Conservation (phyloP, 345 rosid species). For the Camelina sativa region DNA sequence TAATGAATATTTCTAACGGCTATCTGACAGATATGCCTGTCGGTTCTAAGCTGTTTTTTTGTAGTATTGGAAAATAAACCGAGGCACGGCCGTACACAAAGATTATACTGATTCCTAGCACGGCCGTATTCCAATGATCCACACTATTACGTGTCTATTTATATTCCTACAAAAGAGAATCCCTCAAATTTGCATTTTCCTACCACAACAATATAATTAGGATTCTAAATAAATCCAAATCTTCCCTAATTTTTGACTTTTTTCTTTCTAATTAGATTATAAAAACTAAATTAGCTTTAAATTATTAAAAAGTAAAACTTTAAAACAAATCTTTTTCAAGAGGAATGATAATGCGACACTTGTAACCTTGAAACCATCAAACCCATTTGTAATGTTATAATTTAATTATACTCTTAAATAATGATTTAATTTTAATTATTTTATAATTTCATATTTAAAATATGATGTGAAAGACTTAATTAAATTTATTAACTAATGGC, state of each 20-base stretch:
- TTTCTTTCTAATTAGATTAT: not conserved
- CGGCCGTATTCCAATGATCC: not conserved
- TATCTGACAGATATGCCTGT: no score
- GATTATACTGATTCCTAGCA: not conserved
- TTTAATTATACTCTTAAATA: not conserved
- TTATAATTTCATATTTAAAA: not conserved
- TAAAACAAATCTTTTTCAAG: not conserved
- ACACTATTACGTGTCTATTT: not conserved
- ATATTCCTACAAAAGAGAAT: not conserved
- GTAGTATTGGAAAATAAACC: not conserved
- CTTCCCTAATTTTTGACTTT: not conserved
- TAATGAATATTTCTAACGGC: no score
- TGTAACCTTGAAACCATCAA: not conserved
- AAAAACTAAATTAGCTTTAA: not conserved
- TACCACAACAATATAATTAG: not conserved
- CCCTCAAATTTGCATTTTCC: not conserved
- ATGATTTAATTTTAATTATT: not conserved
- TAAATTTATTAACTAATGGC: not conserved
- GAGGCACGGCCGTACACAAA: not conserved
- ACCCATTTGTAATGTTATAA: not conserved
- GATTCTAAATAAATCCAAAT: not conserved
- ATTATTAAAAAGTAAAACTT: not conserved
- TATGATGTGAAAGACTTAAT: not conserved
- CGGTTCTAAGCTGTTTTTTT: no score
- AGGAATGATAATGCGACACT: not conserved